phyloP scores from a whole-genome alignment of 805 yeast species.

The Barnettozyma siamensis region DNA sequence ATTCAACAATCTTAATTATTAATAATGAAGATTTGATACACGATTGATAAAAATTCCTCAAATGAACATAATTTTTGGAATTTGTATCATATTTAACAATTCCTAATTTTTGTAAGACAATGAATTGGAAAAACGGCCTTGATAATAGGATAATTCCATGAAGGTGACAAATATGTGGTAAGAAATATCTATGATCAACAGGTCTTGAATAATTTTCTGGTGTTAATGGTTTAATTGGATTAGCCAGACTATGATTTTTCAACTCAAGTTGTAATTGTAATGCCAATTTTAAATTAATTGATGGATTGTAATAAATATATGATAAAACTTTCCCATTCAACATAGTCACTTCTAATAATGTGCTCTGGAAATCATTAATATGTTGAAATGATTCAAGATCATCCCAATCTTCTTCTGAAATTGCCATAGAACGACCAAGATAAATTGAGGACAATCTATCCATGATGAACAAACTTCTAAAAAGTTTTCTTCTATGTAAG shows the following conservation, averaged over 20 bases:
- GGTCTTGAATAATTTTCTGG: slow-evolving; percentile 22
- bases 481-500: slow-evolving; percentile 30
- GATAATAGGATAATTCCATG: slow-evolving; percentile 33
- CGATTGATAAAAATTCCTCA: slow-evolving; percentile 28
- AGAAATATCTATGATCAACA: slow-evolving; percentile 19
- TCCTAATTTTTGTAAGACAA: slow-evolving; percentile 21
- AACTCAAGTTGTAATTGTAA: slow-evolving; percentile 31
- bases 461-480: slow-evolving; percentile 30
- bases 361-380: slow-evolving; percentile 26
- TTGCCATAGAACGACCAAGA: slow-evolving; percentile 34
- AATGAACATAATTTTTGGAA: slow-evolving; percentile 14
- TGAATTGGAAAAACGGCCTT: slow-evolving; percentile 37
- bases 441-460: slow-evolving; percentile 31
- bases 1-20: slow-evolving; percentile 29
- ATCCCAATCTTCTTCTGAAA: slow-evolving; percentile 35
- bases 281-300: slow-evolving; percentile 28
- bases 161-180: slow-evolving; percentile 33
- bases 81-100: slow-evolving; percentile 14
- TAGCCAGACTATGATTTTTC: slow-evolving; percentile 30
- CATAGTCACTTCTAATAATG: slow-evolving; percentile 25
- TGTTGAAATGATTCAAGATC: slow-evolving; percentile 23
- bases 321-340: slow-evolving; percentile 29
- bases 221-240: slow-evolving; percentile 28
- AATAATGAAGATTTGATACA: slow-evolving; percentile 33
- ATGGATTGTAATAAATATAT: slow-evolving; percentile 29